phyloP scores from a whole-genome alignment of 371 early-diverging fungal genomes.

The Mortierella sp. region DNA sequence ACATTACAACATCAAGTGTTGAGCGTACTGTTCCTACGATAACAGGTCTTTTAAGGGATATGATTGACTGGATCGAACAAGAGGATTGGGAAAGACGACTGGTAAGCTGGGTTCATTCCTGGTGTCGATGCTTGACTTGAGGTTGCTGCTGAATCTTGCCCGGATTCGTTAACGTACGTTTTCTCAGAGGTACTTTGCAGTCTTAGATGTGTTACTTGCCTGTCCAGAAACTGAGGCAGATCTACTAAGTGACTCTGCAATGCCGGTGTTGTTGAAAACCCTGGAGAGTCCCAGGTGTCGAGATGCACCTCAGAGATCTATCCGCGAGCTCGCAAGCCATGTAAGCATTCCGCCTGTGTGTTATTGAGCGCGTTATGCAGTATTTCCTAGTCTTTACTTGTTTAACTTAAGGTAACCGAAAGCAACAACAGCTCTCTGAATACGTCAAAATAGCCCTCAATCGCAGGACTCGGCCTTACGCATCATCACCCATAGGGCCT shows the following conservation, averaged over 20 bases:
- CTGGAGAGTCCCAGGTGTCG: constrained; percentile 23
- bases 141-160: neutral
- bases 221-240: constrained; percentile 2
- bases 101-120: too few relatives aligned
- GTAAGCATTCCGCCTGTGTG: constrained; percentile 14
- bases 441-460: constrained; percentile 9
- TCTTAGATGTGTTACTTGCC: constrained; percentile 26
- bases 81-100: constrained; percentile 50
- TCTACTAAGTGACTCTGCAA: constrained; percentile 14
- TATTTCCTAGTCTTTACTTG: too few relatives aligned
- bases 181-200: constrained; percentile 25
- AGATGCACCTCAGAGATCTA: constrained; percentile 27
- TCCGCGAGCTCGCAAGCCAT: constrained; percentile 17
- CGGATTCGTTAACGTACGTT: neutral
- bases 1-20: neutral
- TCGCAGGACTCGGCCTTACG: neutral
- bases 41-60: constrained; percentile 37
- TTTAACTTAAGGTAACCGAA: neutral
- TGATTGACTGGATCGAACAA: constrained; percentile 48
- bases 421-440: constrained; percentile 6
- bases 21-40: constrained; percentile 4
- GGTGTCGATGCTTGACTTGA: too few relatives aligned
- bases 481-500: neutral
- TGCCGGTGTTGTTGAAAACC: constrained; percentile 22
- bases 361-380: too few relatives aligned